phyloP scores from a whole-genome alignment of 768 basidiomycete species.

The Panellus pusillus region DNA sequence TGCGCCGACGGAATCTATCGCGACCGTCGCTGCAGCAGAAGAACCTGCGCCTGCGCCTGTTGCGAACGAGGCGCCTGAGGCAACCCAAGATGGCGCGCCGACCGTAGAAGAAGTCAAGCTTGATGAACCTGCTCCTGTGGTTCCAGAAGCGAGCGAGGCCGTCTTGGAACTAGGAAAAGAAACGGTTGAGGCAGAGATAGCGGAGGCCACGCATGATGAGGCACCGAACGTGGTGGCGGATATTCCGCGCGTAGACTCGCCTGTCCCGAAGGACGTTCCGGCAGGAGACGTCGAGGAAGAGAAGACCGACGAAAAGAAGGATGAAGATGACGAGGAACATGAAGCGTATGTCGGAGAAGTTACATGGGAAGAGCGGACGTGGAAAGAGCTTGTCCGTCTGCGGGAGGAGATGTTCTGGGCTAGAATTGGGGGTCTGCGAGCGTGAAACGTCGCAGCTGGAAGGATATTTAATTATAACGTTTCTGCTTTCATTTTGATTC shows the following conservation, averaged over 20 bases:
- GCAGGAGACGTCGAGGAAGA: constrained; percentile 19
- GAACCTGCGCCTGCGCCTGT: neutral
- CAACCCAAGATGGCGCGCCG: neutral
- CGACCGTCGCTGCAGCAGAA: neutral
- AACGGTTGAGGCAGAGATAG: constrained; percentile 11
- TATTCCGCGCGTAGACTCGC: constrained; percentile 13
- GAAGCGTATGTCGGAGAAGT: constrained; percentile 59
- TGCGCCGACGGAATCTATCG: neutral
- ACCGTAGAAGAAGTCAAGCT: neutral
- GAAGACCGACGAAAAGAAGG: constrained; percentile 10
- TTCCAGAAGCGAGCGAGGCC: neutral
- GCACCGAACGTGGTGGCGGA: neutral
- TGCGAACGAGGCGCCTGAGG: neutral
- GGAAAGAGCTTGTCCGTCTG: constrained; percentile 73
- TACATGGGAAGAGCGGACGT: constrained; percentile 85
- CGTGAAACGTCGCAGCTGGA: constrained; percentile 14
- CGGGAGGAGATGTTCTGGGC: constrained; percentile 90
- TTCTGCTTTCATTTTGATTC: no score
- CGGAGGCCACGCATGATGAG: constrained; percentile 6
- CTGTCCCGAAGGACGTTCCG: constrained; percentile 1
- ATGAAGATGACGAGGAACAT: constrained; percentile 25
- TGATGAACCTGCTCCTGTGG: neutral
- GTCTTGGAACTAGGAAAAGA: neutral
- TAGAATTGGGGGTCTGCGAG: constrained; percentile 56
- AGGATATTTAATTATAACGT: neutral